Evolutionary conservation across 2,329 filamentous ascomycete genomes (phyloP).

Genomic region (Ilyonectria sp.): DNA sequence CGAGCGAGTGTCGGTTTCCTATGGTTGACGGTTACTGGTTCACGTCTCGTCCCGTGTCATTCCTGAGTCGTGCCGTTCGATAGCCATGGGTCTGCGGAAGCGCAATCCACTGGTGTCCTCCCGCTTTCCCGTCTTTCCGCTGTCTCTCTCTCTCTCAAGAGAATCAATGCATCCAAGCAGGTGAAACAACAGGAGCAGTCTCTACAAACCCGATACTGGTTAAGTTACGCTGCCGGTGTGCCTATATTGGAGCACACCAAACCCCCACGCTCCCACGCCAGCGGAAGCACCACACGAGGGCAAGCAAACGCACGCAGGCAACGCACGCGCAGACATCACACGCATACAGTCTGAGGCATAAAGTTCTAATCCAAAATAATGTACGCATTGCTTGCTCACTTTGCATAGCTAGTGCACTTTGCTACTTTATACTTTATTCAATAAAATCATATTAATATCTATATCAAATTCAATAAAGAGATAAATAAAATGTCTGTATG

Average conservation of each 20-base stretch:
- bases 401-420: no score
- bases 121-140: not conserved
- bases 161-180: not conserved
- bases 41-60: not conserved
- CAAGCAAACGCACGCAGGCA: slow-evolving; percentile 12
- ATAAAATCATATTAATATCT: no score
- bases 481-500: no score
- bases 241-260: slow-evolving; percentile 24
- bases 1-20: not conserved
- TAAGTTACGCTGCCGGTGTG: slow-evolving; percentile 11
- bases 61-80: slow-evolving; percentile 5
- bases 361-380: no score
- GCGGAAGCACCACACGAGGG: slow-evolving; percentile 18
- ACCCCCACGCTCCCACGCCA: slow-evolving; percentile 23
- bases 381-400: no score
- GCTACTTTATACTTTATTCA: no score
- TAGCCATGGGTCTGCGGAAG: slow-evolving; percentile 6
- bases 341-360: not conserved
- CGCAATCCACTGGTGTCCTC: not conserved
- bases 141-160: not conserved
- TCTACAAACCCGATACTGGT: not conserved
- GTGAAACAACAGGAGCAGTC: not conserved
- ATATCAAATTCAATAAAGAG: no score
- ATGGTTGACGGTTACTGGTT: not conserved
- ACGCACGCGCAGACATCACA: slow-evolving; percentile 18